phyloP scores from a whole-genome alignment of 2,329 filamentous ascomycete genomes.

The Penicillium sp. region DNA sequence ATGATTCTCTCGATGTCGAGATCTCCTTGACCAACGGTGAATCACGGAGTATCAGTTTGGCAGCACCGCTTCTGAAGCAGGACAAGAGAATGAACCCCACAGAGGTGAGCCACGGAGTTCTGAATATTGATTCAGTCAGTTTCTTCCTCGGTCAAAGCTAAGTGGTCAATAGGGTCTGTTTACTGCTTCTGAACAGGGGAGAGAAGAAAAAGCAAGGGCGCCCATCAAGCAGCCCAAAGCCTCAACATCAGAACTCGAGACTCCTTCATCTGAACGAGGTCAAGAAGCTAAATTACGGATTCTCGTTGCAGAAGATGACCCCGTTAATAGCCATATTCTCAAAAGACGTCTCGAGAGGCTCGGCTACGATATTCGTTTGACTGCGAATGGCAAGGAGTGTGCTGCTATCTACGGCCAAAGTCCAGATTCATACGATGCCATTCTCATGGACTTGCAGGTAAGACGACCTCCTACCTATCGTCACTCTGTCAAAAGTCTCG shows the following conservation, averaged over 20 bases:
- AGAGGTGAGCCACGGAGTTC: not conserved
- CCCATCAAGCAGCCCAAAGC: not conserved
- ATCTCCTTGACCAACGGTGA: conserved; percentile 9
- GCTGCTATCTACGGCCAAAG: conserved; percentile 62
- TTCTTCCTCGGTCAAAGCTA: too few species aligned
- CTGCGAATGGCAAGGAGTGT: conserved; percentile 80
- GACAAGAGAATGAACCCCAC: conserved; percentile 1
- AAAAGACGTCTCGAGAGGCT: conserved; percentile 72
- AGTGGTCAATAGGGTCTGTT: not conserved
- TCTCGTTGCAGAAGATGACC: conserved; percentile 80
- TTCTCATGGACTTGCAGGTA: conserved; percentile 92
- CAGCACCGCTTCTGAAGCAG: conserved; percentile 1
- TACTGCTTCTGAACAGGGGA: not conserved
- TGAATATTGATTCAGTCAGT: not conserved
- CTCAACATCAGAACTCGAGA: not conserved
- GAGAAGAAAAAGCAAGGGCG: not conserved
- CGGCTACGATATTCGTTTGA: conserved; percentile 65
- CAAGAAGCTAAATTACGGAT: conserved; percentile 38
- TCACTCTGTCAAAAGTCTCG: too few species aligned
- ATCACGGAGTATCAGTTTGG: conserved; percentile 9
- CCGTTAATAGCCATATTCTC: conserved; percentile 76
- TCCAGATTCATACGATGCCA: conserved; percentile 61
- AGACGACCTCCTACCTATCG: conserved; percentile 19
- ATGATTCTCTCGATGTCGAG: conserved; percentile 9
- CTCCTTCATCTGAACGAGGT: not conserved